Percentiles rank a stretch among this genome's conserved stretches.
phyloP scores from a whole-genome alignment of 352 stramenopile genomes.

The Thalassiosira hispida region DNA sequence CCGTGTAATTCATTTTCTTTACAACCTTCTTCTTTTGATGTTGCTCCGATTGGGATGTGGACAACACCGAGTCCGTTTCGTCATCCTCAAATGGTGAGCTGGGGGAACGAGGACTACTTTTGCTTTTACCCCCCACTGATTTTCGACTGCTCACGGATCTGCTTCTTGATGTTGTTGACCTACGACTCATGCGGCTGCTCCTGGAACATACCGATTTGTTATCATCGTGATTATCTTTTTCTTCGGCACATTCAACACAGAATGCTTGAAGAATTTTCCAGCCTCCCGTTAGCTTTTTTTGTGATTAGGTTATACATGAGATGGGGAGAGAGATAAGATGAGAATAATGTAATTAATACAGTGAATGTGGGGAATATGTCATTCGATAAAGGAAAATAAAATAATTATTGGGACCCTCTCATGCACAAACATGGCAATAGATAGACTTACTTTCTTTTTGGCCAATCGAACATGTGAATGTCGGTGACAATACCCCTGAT shows the following conservation, averaged over 20 bases:
- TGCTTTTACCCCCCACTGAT: conserved; percentile 14
- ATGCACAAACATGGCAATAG: no score
- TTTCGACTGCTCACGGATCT: conserved; percentile 23
- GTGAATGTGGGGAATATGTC: no score
- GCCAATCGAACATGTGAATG: conserved; percentile 41
- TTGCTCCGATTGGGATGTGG: conserved; percentile 18
- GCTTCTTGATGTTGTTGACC: conserved; percentile 3
- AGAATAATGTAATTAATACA: neutral
- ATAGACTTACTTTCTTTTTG: conserved; percentile 46
- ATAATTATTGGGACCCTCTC: no score
- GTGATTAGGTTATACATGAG: neutral
- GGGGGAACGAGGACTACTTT: no score
- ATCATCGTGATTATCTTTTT: conserved; percentile 24
- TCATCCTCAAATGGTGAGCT: neutral
- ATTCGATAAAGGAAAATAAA: no score
- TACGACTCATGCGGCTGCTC: conserved; percentile 8
- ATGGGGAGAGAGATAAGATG: neutral
- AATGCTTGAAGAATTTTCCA: conserved; percentile 55
- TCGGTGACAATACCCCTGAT: conserved; percentile 49
- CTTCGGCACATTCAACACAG: conserved; percentile 38
- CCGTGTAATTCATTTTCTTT: conserved; percentile 39
- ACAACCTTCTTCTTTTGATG: conserved; percentile 27
- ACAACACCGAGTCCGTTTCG: conserved; percentile 21
- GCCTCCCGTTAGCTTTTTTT: conserved; percentile 32
- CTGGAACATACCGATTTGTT: conserved; percentile 6